Base-by-base conservation (phyloP, 352 stramenopile species). In the Aphanomyces invadans region DNA sequence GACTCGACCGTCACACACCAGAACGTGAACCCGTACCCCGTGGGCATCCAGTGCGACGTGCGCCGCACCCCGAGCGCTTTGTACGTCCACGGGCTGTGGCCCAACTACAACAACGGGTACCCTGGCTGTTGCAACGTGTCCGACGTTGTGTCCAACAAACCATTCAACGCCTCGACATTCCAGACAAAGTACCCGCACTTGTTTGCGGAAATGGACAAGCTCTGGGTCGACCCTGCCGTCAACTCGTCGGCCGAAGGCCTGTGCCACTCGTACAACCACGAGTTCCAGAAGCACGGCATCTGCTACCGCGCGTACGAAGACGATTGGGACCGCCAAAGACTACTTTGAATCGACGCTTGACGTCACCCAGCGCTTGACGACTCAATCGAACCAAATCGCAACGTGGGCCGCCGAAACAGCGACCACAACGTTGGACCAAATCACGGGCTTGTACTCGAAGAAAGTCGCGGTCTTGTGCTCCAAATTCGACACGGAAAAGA, bases 271-370 rank as follows among this genome's bases (percentile, higher is more conserved):
- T 91, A 89, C 74, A 77, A 89, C 74, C 83, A 91, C 73, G 81
- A 89, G 71, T 89, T 85, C 75, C 83, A 91, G 73, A 91, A 91
- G 74, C 83, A 91, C 72, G 83, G 83, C 15, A 65, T 89, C 29
- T 91, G 83, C 74, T 91, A 84, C 66, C 79, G 77, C 31, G 81
- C 83, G 0, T 73, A 76, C 19, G 81, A 68, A 3, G 73, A 72
- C 19, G 72, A 91, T 70, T 78, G 76, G 23, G 75, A 80, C 57
- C 68, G 75, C 82, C 1, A 77, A 78, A 19, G 77, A 76, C 53
- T 91, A 91, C 78, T 89, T 91, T 56, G 10, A 73, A 52, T 77
- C 78, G 10, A 80, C 77, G 23, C 69, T 91, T 38, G 83, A 81
- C 46, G 78, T 76, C 15, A 80, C 74, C 19, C 63, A 72, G 29